Base-by-base conservation (phyloP, 441 rosid genomes). In the Mallotus japonicus region DNA sequence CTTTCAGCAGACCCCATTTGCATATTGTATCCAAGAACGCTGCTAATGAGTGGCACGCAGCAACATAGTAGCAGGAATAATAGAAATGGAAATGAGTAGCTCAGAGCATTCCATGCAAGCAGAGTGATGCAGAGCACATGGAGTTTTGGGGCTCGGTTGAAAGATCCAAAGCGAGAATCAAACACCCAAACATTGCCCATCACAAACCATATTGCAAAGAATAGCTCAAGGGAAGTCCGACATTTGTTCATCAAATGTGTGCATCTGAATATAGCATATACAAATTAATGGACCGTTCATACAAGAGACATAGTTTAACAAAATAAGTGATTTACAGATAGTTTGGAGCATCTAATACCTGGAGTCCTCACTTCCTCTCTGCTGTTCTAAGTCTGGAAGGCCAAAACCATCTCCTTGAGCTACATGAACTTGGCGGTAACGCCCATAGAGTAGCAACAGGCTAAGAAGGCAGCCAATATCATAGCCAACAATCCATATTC, bases 111-210 rank as follows among this genome's bases (percentile, higher is more conserved):
- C 96, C 93, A 92, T 28, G 92, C 86, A 67, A 93, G 95, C 70
- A 95, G 87, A 71, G 87, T 88, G 84, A 91, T 85, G 77, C 98
- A 95, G 47, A 95, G 90, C 15, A 85, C 83, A 19, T 95, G 93
- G 57, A 95, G 95, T 67, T 87, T 92, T 0, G 97, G 98, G 61
- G 99, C 91, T 53, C 71, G 84, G 8, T 81, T 82, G 86, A 91
- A 90, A 0, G 97, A 89, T 59, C 93, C 93, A 3, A 92, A 87
- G 17, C 96, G 87, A 2, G 99, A 88, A 85, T 95, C 99, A 0
- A 95, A 95, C 51, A 92, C 93, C 99, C 99, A 95, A 15, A 91
- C 97, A 56, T 92, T 92, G 11, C 98, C 99, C 92, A 91, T 89
- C 67, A 95, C 99, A 79, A 92, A 90, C 91, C 91, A 87, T 70